Evolutionary conservation across 2,329 filamentous ascomycete species (phyloP), one percentile per base, ranked within the genome.

Genomic region (Colletotrichum sp.): DNA sequence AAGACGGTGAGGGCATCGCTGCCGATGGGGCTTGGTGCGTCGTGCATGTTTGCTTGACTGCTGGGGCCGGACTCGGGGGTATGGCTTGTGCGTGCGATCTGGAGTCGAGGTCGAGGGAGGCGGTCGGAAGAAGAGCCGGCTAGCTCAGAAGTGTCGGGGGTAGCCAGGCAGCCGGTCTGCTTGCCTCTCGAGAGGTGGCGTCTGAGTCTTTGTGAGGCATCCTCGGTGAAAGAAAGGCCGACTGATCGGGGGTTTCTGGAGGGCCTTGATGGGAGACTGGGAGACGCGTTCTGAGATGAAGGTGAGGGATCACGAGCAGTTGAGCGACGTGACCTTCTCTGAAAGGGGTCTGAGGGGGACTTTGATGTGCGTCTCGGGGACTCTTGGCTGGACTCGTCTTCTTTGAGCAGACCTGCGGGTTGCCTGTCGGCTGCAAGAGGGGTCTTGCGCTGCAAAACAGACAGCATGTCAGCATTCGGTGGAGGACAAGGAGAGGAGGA

Each of bases 1-100:
- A 94, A 93, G 39, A 91, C 86, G 13, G 91, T 92, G 72, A 91
- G 89, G 4, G 89, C 86, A 72, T 92, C 89, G 80, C 89, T 91
- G 32, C 85, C 88, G 0, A 87, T 85, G 5, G 89, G 90, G 78
- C 91, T 92, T 30, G 85, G 83, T 5, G 67, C 72, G 10, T 71
- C 72, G 34, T 55, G 74, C 39, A 63, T n/a, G 36, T 57, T 75
- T 26, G 83, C 82, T 74, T 87, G 84, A 21, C 43, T 52, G 75
- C 83, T 86, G 2, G 84, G 80, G 6, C 85, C 84, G 9, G 87
- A 86, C 39, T 89, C 88, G 0, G 87, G 84, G 18, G 87, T 88
- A 76, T 88, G 85, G 63, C 83, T 81, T n/a, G 84, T 79, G 52
- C 84, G 84, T 76, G 89, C 86, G 8, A 85, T 78, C 21, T 87